Evolutionary conservation across 2,329 filamentous ascomycete genomes (phyloP), one percentile per base, ranked within the genome.

Genomic region (Penicillium sumatraense): DNA sequence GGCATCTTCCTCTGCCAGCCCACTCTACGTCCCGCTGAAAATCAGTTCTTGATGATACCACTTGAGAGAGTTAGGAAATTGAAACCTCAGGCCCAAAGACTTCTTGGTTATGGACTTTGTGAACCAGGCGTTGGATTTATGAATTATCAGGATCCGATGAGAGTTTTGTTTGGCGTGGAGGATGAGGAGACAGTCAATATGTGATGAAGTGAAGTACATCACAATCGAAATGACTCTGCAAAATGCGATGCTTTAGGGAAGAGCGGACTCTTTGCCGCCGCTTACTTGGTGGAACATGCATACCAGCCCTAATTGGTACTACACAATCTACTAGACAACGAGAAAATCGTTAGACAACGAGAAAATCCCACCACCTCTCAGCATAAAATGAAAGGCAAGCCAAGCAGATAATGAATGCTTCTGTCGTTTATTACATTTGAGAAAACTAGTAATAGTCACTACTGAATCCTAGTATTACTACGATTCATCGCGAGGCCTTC

Each of bases 71-170:
- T 60, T 13, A 61, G 65, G 20, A 59, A 69, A 3, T 63, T 74
- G 54, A 69, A 66, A 21, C 70, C 71, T 1, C 69, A 73, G 38
- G 53, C 70, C 18, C 61, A 72, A 48, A 61, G 72, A 21, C 60
- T 74, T 5, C 53, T 73, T 2, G 72, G 72, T 2, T 74, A 74
- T 47, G 71, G 72, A 0, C 59, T 75, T 13, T 67, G 60, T 26
- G 64, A 68, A 6, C 72, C 73, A 1, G 72, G 68, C 2, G 62
- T 74, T 3, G 73, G 73, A 1, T 66, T 76, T 47, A 69, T 69
- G 49, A 64, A 72, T 44, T 75, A 73, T 20, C 69, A 74, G 42
- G 72, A 75, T 46, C 73, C 73, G 0, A 75, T 75, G 71, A 65
- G 67, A 46, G 64, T 68, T 16, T 60, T 75, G 13, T 75, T 75